A percentile compares a stretch with the other conserved stretches of the same genome.
Conservation (phyloP, 164 flowering plant species). For the Kingdonia uniflora region DNA sequence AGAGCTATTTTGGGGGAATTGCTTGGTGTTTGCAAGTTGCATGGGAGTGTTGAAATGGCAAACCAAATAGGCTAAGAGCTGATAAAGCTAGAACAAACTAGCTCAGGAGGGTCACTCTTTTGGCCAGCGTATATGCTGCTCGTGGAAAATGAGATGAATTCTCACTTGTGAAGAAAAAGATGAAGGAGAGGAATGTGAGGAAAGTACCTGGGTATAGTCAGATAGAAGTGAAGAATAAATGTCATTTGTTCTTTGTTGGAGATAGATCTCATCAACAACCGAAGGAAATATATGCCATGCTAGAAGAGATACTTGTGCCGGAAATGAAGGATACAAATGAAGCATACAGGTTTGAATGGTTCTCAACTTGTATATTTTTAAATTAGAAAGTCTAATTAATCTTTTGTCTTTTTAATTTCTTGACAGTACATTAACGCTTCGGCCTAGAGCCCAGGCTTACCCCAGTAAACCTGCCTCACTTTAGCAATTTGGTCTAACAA, state of each 20-base stretch:
- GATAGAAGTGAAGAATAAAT: constrained; percentile 36
- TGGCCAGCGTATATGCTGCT: constrained; percentile 42
- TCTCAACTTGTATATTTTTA: too few species aligned
- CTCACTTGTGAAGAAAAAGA: constrained; percentile 37
- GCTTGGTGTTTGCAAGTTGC: constrained; percentile 43
- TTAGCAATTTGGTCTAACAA: too few species aligned
- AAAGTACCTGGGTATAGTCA: constrained; percentile 50
- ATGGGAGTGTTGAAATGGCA: constrained; percentile 31
- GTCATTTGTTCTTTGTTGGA: constrained; percentile 34
- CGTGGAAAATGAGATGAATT: constrained; percentile 43
- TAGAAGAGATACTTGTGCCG: constrained; percentile 30
- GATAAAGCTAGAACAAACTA: constrained; percentile 33
- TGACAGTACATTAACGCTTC: too few species aligned
- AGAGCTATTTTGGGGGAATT: constrained; percentile 39
- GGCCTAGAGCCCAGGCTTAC: too few species aligned
- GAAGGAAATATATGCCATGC: constrained; percentile 21
- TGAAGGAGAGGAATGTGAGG: constrained; percentile 43
- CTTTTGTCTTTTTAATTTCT: too few species aligned
- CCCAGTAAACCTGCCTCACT: too few species aligned
- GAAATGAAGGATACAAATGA: constrained; percentile 31
- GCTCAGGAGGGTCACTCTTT: constrained; percentile 36
- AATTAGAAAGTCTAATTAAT: too few species aligned
- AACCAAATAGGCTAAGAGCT: constrained; percentile 25
- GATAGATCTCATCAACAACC: constrained; percentile 36
- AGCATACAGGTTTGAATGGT: too few species aligned